A percentile compares a stretch with the other conserved stretches of the same genome.
Conservation (phyloP, 2,329 filamentous ascomycete genomes). For the Fusarium napiforme region DNA sequence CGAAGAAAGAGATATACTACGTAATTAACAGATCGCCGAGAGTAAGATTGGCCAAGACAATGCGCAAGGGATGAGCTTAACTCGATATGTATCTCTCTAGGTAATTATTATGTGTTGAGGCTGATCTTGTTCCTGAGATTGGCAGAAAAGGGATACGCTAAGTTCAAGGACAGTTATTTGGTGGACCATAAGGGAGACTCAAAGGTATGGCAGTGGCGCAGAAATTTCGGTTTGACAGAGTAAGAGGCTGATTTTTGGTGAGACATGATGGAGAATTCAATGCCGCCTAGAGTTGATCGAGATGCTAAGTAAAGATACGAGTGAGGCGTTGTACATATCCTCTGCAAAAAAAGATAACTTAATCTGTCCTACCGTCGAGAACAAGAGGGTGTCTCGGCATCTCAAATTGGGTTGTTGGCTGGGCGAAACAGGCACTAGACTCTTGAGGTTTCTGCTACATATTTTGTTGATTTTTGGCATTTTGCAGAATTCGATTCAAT, state of each 20-base stretch:
- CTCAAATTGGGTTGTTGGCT: constrained; percentile 19
- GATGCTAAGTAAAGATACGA: constrained; percentile 27
- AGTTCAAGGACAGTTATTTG: not conserved
- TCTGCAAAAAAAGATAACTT: not conserved
- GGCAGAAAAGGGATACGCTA: constrained; percentile 27
- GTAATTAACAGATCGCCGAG: constrained; percentile 4
- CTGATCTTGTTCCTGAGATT: constrained; percentile 19
- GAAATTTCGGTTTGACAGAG: constrained; percentile 21
- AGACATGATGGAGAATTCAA: constrained; percentile 31
- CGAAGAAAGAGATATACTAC: constrained; percentile 4
- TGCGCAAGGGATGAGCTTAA: constrained; percentile 29
- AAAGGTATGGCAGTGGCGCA: constrained; percentile 35
- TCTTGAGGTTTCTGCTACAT: constrained; percentile 3
- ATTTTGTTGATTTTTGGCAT: not conserved
- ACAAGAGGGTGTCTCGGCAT: constrained; percentile 29
- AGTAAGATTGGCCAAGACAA: constrained; percentile 12
- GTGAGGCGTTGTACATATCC: constrained; percentile 4
- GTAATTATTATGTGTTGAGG: constrained; percentile 1
- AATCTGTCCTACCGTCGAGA: constrained; percentile 21
- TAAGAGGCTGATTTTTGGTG: constrained; percentile 33
- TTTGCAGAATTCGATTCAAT: constrained; percentile 19
- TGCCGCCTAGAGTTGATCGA: constrained; percentile 1
- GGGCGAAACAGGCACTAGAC: constrained; percentile 31
- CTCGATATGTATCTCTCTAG: not conserved
- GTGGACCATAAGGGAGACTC: constrained; percentile 26